Conservation (phyloP, 2,329 filamentous ascomycete species). For the Karstenula rhodostoma region DNA sequence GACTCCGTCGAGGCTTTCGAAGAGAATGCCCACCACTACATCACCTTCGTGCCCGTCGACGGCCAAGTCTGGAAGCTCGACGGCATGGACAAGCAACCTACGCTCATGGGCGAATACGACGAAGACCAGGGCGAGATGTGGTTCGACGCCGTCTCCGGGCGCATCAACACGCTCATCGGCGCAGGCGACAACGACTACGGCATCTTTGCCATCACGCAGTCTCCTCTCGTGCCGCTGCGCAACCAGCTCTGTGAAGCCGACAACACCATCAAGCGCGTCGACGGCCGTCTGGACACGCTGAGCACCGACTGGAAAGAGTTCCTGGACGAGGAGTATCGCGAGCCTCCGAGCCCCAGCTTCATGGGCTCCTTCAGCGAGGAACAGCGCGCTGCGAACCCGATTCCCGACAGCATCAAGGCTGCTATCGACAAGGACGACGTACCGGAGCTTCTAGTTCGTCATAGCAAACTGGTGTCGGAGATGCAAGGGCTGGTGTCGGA, state of each 20-base stretch:
- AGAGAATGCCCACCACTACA: conserved; percentile 82
- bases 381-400: conserved; percentile 22
- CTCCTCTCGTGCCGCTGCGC: conserved; percentile 63
- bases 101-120: conserved; percentile 61
- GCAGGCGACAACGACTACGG: conserved; percentile 76
- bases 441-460: conserved; percentile 30
- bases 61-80: conserved; percentile 87
- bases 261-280: conserved; percentile 52
- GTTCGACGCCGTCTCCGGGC: conserved; percentile 69
- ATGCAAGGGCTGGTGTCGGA: conserved; percentile 39
- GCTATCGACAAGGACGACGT: conserved; percentile 32
- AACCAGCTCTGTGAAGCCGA: conserved; percentile 56
- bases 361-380: conserved; percentile 29
- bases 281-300: conserved; percentile 49
- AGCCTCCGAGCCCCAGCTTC: conserved; percentile 20
- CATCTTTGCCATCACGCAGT: conserved; percentile 76
- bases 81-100: conserved; percentile 77
- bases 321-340: conserved; percentile 34
- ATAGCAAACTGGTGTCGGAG: conserved; percentile 22
- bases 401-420: conserved; percentile 21
- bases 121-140: conserved; percentile 61
- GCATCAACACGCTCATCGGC: conserved; percentile 73
- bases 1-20: conserved; percentile 57
- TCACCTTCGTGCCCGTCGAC: conserved; percentile 83
- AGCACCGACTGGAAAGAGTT: conserved; percentile 56